These are phyloP conservation scores for Globisporangium orthogonon DNA, from an alignment of 352 stramenopile species.

Conservation along the genomic window DNA sequence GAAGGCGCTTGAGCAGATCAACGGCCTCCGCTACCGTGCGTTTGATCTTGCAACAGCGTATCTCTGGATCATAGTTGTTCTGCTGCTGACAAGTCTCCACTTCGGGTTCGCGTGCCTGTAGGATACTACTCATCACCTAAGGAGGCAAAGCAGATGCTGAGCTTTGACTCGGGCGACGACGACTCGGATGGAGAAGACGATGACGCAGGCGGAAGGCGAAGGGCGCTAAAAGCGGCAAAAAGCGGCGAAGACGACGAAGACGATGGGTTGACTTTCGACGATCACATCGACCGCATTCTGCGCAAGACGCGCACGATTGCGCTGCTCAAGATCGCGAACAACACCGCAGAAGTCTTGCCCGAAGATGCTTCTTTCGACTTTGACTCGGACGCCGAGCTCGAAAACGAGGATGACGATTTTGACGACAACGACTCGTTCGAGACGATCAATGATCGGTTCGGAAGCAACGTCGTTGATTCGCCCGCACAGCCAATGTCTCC, in stretches of 20 bases:
- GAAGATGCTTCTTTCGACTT: slow-evolving; percentile 36
- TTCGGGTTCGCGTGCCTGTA: slow-evolving; percentile 8
- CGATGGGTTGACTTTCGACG: slow-evolving; percentile 37
- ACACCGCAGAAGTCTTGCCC: slow-evolving; percentile 50
- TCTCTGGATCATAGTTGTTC: not conserved
- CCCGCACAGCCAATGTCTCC: not conserved
- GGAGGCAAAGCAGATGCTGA: slow-evolving; percentile 34
- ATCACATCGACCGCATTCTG: slow-evolving; percentile 66
- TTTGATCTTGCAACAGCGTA: not conserved
- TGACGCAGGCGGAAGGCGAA: not conserved
- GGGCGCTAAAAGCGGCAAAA: not conserved
- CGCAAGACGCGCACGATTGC: slow-evolving; percentile 55
- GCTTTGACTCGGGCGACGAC: slow-evolving; percentile 23
- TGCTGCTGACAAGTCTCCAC: not conserved
- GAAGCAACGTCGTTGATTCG: not conserved
- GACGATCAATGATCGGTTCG: slow-evolving; percentile 5
- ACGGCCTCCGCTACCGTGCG: slow-evolving; percentile 58
- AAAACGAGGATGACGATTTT: slow-evolving; percentile 1
- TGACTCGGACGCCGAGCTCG: slow-evolving; percentile 18
- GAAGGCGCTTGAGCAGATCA: slow-evolving; percentile 65
- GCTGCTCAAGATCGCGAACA: slow-evolving; percentile 68
- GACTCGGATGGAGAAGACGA: slow-evolving; percentile 23
- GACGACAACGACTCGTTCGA: slow-evolving; percentile 30
- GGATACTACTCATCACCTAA: slow-evolving; percentile 39
- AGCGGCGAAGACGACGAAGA: slow-evolving; percentile 8